Evolutionary conservation across 1,284 basidiomycete genomes (phyloP).

Genomic region (Ceratobasidium sp.): DNA sequence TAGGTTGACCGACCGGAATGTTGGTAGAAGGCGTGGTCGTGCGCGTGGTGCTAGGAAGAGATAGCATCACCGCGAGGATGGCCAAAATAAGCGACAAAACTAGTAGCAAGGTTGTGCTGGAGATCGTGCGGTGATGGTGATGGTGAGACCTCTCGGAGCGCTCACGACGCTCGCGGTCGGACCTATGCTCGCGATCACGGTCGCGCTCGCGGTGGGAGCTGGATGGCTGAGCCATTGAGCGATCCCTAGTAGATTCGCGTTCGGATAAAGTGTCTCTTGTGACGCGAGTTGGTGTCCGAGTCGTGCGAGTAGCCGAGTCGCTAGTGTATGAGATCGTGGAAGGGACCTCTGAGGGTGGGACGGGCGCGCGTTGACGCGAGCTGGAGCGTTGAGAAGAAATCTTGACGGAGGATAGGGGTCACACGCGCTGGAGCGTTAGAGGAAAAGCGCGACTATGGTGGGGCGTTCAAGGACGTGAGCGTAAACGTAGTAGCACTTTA

Average conservation of each 20-base stretch:
- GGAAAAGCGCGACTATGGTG: no score
- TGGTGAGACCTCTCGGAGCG: constrained; percentile 62
- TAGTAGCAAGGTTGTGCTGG: constrained; percentile 86
- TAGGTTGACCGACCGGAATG: not conserved
- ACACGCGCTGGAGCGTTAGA: no score
- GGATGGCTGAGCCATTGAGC: constrained; percentile 75
- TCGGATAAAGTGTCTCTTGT: constrained; percentile 35
- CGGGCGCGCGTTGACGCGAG: constrained; percentile 37
- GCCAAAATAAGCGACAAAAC: constrained; percentile 85
- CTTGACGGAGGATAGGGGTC: constrained; percentile 2
- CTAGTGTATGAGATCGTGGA: constrained; percentile 37
- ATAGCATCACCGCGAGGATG: constrained; percentile 86
- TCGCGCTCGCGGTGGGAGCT: constrained; percentile 72
- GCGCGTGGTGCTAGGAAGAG: constrained; percentile 68
- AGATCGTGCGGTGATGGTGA: constrained; percentile 85
- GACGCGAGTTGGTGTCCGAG: constrained; percentile 28
- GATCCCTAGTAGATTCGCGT: constrained; percentile 10
- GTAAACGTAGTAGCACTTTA: no score
- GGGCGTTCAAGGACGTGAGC: no score
- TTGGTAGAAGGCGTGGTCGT: constrained; percentile 52
- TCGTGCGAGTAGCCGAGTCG: constrained; percentile 30
- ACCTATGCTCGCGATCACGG: constrained; percentile 66
- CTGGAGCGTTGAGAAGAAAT: constrained; percentile 44
- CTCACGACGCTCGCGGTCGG: constrained; percentile 63
- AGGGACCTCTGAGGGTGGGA: constrained; percentile 22